Evolutionary conservation across 1,284 basidiomycete genomes (phyloP).

Genomic region (Ceratobasidium sp.): DNA sequence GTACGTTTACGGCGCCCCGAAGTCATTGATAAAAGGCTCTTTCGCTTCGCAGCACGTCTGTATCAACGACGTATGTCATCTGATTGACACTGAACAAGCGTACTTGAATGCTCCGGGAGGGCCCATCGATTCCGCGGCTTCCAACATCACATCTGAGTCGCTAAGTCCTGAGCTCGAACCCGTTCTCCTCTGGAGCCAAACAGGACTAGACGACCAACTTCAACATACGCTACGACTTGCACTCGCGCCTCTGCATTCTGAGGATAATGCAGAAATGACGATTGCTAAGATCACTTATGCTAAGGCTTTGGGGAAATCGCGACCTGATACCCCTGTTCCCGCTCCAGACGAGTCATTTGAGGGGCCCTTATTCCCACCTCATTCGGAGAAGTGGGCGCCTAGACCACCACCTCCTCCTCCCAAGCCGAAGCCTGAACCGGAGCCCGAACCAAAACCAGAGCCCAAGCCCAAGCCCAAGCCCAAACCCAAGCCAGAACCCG

Average conservation of each 20-base stretch:
- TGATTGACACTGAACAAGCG: too few relatives aligned
- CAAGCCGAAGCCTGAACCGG: too few relatives aligned
- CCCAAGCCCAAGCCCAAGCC: too few relatives aligned
- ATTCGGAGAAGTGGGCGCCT: not conserved
- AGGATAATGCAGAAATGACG: not conserved
- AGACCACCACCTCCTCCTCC: not conserved
- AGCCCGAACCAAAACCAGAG: too few relatives aligned
- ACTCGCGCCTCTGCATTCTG: not conserved
- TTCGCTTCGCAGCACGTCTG: too few relatives aligned
- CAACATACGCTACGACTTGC: constrained; percentile 3
- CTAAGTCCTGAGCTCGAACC: not conserved
- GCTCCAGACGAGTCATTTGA: not conserved
- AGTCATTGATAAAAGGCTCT: too few relatives aligned
- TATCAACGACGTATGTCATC: too few relatives aligned
- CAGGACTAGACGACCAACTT: not conserved
- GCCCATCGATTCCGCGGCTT: too few relatives aligned
- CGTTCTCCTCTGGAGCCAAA: not conserved
- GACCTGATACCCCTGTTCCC: not conserved
- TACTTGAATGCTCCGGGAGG: too few relatives aligned
- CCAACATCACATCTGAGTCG: too few relatives aligned
- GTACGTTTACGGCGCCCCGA: too few relatives aligned
- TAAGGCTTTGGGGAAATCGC: not conserved
- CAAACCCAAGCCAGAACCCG: too few relatives aligned
- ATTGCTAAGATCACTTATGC: not conserved
- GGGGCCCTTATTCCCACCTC: not conserved